phyloP scores from a whole-genome alignment of 2,329 filamentous ascomycete species.

The Gnomoniopsis sp. region DNA sequence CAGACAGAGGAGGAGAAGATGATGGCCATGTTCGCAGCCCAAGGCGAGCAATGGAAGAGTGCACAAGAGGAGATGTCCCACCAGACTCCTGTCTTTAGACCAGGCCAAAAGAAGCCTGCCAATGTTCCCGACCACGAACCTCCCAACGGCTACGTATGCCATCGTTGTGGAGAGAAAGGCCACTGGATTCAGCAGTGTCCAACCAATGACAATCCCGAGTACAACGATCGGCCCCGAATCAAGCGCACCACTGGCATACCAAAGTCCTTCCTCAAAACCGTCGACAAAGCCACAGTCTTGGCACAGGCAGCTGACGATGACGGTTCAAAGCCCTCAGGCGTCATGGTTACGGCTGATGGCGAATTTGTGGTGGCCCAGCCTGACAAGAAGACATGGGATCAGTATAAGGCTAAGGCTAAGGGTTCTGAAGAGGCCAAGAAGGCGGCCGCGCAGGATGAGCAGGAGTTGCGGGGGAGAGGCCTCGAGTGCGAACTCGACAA shows the following conservation, averaged over 20 bases:
- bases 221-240: conserved; percentile 87
- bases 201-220: conserved; percentile 96
- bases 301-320: conserved; percentile 73
- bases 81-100: conserved; percentile 60
- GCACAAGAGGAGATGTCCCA: conserved; percentile 92
- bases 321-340: conserved; percentile 75
- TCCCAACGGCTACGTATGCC: conserved; percentile 91
- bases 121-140: conserved; percentile 91
- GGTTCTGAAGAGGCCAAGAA: conserved; percentile 80
- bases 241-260: conserved; percentile 97
- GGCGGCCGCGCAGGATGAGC: conserved; percentile 71
- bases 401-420: conserved; percentile 93
- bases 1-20: conserved; percentile 94
- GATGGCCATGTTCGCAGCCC: conserved; percentile 85
- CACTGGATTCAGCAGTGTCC: conserved; percentile 99
- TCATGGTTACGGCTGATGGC: conserved; percentile 97
- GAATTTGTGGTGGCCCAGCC: conserved; percentile 96
- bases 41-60: conserved; percentile 87
- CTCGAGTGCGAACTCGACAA: conserved; percentile 95
- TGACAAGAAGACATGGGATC: conserved; percentile 93
- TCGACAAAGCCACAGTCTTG: conserved; percentile 82
- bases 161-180: conserved; percentile 94
- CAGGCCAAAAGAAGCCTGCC: conserved; percentile 61
- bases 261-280: conserved; percentile 89
- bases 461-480: conserved; percentile 83